phyloP scores from a whole-genome alignment of 2,329 filamentous ascomycete genomes.

The Aspergillus novoparasiticus region DNA sequence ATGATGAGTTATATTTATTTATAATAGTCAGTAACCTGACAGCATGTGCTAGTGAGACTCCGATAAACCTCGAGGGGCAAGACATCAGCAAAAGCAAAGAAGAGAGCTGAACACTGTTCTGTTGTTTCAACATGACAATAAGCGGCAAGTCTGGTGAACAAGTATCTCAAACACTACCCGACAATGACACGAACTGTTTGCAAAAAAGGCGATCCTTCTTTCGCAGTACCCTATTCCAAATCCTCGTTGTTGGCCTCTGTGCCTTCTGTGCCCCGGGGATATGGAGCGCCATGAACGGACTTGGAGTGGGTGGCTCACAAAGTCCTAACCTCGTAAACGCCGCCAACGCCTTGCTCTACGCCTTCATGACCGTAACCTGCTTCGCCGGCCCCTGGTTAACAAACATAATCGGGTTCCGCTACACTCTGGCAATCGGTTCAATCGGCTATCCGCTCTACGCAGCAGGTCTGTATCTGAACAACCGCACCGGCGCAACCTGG shows the following conservation, averaged over 20 bases:
- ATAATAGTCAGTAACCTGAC: not conserved
- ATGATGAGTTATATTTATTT: not conserved
- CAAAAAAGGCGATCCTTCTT: conserved; percentile 8
- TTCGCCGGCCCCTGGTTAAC: conserved; percentile 39
- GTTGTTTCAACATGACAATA: not conserved
- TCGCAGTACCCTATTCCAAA: conserved; percentile 38
- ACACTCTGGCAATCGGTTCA: conserved; percentile 47
- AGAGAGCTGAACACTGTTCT: not conserved
- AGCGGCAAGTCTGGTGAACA: not conserved
- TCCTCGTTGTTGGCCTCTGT: conserved; percentile 42
- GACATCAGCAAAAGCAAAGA: not conserved
- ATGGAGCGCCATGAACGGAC: conserved; percentile 48
- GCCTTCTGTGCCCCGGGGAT: conserved; percentile 48
- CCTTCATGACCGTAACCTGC: conserved; percentile 49
- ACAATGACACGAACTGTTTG: not conserved
- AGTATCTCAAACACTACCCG: not conserved
- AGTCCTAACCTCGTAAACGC: conserved; percentile 47
- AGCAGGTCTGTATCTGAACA: conserved; percentile 45
- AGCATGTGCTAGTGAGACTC: not conserved
- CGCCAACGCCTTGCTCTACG: conserved; percentile 52
- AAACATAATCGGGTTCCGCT: conserved; percentile 28
- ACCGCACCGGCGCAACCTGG: conserved; percentile 41
- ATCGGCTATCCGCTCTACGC: conserved; percentile 47
- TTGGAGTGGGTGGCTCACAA: conserved; percentile 48
- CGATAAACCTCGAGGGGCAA: not conserved